Evolutionary conservation across 495 filamentous ascomycete genomes (phyloP).

Genomic region (Neurospora sp.): DNA sequence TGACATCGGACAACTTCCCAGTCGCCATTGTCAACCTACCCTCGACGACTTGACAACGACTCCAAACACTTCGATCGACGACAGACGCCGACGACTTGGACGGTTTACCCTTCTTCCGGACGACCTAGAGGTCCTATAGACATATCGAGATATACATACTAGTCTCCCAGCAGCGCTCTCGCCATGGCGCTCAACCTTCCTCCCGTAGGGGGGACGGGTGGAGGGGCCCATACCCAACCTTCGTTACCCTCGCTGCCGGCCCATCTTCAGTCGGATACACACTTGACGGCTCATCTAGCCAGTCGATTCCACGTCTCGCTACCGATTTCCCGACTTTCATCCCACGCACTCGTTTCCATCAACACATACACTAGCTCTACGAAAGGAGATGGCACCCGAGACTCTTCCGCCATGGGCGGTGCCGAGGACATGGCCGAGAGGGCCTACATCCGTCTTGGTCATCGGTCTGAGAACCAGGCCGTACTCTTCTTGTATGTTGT

Average conservation of each 20-base stretch:
- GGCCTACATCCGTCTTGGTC: conserved; percentile 75
- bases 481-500: conserved; percentile 75
- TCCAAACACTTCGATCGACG: not conserved
- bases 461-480: conserved; percentile 85
- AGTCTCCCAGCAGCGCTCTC: conserved; percentile 10
- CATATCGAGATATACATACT: not conserved
- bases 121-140: not conserved
- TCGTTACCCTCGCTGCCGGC: conserved; percentile 80
- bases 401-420: conserved; percentile 76
- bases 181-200: conserved; percentile 37
- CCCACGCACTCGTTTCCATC: conserved; percentile 77
- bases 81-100: not conserved
- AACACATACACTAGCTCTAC: conserved; percentile 88
- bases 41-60: not conserved
- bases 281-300: conserved; percentile 88
- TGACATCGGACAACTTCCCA: not conserved
- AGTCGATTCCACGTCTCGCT: conserved; percentile 88
- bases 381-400: conserved; percentile 81
- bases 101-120: not conserved
- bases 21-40: not conserved
- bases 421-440: conserved; percentile 82
- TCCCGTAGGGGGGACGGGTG: conserved; percentile 31
- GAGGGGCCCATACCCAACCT: conserved; percentile 72
- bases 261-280: conserved; percentile 92
- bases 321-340: conserved; percentile 78